Base-by-base conservation (phyloP, 2,329 filamentous ascomycete species). In the Monilinia fructigena region DNA sequence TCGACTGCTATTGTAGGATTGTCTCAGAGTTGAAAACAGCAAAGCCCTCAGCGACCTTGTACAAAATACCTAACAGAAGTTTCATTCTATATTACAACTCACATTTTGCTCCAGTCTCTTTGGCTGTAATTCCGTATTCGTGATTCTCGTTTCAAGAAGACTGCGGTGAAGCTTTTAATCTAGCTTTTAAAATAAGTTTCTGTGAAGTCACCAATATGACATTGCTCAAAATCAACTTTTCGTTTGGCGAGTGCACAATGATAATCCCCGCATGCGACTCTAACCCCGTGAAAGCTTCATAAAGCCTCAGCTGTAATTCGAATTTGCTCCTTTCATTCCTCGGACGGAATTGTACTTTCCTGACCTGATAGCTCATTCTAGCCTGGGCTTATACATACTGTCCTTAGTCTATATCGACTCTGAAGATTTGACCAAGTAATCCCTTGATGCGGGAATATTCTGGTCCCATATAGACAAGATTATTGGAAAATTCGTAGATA, bases 51-150 rank as follows among this genome's bases (percentile, higher is more conserved):
- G 47, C 53, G 55, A 35, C 20, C 35, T 45, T 61, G 26, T 53
- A 61, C 55, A 65, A 61, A 65, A 45, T 55, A 26, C 20, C 31
- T 45, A 26, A 55, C 55, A 12, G 18, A 55, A 28, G 38, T 38
- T 56, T 55, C 23, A 52, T 31, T 63, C 28, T 12, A 63, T 55
- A 3, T 26, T 54, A 26, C 26, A 26, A 10, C 28, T 11, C 20
- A 26, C 5, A 23, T 18, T 18, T 20, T 18, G 10, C n/a, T 7
- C 20, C 50, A 23, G n/a, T 50, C 12, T 50, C 47, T 23, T 14
- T 8, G 40, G 40, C 18, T 47, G 55, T n/a, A 31, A 14, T 58
- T 18, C 40, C 18, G 40, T n/a, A 52, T 28, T 38, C 47, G 28
- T 50, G 28, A 38, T 16, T 7, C 20, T 50, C 12, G 35, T 50